Evolutionary conservation across 441 rosid species (phyloP).

Genomic region (Breynia disticha): DNA sequence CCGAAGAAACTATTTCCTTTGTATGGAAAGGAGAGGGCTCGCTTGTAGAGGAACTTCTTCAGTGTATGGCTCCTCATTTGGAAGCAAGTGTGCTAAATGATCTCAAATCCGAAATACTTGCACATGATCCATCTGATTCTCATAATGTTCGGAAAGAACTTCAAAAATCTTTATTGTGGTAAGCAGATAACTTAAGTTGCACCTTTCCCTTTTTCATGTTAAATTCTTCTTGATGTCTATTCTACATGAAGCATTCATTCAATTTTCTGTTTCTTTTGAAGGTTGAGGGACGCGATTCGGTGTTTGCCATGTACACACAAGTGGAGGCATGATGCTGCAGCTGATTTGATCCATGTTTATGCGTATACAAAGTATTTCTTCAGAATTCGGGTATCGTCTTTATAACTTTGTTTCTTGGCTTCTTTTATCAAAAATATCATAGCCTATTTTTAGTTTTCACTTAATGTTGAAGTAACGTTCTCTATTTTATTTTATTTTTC

Average conservation of each 20-base stretch:
- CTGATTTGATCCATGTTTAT: constrained; percentile 90
- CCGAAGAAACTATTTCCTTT: constrained; percentile 64
- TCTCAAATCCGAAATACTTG: constrained; percentile 60
- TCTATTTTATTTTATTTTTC: constrained; percentile 4
- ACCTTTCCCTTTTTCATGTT: not conserved
- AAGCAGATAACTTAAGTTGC: constrained; percentile 20
- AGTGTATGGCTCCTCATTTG: constrained; percentile 64
- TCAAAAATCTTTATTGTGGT: constrained; percentile 89
- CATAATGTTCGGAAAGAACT: constrained; percentile 58
- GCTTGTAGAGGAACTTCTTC: constrained; percentile 82
- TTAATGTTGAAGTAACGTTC: constrained; percentile 8
- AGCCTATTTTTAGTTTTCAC: not conserved
- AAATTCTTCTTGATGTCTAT: not conserved
- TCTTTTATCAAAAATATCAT: not conserved
- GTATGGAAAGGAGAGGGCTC: constrained; percentile 95
- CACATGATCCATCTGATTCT: constrained; percentile 64
- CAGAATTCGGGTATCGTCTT: constrained; percentile 61
- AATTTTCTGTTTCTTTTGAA: constrained; percentile 21
- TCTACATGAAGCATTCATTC: not conserved
- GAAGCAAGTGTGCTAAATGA: constrained; percentile 54
- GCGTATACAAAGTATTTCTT: constrained; percentile 84
- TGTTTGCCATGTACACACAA: constrained; percentile 84
- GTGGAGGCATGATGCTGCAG: constrained; percentile 98
- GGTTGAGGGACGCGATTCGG: constrained; percentile 95
- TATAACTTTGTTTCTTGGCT: not conserved